Conservation (phyloP, 805 yeast species). For the Kluyveromyces lactis region DNA sequence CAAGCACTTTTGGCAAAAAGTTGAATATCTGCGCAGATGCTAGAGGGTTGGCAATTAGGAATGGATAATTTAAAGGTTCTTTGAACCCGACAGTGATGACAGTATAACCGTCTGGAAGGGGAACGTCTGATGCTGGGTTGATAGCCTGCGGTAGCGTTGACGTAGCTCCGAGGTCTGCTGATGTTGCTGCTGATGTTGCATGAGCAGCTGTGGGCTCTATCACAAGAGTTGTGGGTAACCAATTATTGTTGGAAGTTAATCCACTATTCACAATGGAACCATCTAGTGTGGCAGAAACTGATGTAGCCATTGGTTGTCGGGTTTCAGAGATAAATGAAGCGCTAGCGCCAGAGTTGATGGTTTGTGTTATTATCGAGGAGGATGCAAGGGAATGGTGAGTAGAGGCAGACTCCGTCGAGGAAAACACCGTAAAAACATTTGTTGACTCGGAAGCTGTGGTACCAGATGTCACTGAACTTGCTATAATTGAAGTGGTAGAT, state of each 20-base stretch:
- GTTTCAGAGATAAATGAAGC: too few species aligned
- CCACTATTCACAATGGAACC: too few species aligned
- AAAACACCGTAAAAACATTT: too few species aligned
- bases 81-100: constrained; percentile 39
- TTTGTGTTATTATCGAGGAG: too few species aligned
- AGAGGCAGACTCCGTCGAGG: too few species aligned
- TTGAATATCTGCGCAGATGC: constrained; percentile 64
- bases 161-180: constrained; percentile 23
- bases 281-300: too few species aligned
- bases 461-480: too few species aligned
- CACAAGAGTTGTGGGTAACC: constrained; percentile 15
- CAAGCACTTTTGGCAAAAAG: constrained; percentile 64
- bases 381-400: too few species aligned
- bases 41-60: constrained; percentile 71
- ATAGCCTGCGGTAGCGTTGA: constrained; percentile 34
- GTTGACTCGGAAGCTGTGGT: too few species aligned
- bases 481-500: too few species aligned
- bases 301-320: constrained; percentile 3
- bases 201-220: constrained; percentile 15
- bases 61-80: constrained; percentile 69
- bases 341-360: too few species aligned
- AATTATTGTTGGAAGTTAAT: constrained; percentile 5
- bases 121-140: constrained; percentile 32
- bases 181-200: constrained; percentile 32
- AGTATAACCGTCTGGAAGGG: constrained; percentile 11